Base-by-base conservation (phyloP, 2,329 filamentous ascomycete genomes). In the Thermochaetoides dissita region DNA sequence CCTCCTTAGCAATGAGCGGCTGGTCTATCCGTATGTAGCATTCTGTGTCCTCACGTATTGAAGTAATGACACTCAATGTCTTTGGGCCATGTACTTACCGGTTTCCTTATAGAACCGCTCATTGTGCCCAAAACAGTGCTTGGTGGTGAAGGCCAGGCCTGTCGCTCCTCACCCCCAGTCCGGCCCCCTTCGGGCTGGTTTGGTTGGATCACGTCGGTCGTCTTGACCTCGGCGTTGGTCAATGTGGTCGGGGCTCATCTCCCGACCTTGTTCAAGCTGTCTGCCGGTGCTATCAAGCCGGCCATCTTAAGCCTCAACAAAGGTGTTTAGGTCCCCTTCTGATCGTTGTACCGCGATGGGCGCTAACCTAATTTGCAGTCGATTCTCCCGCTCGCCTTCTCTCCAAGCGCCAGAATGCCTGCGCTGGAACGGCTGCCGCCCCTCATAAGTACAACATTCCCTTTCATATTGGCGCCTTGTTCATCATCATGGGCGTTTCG, bases 391-490 rank as follows among this genome's bases (percentile, higher is more conserved):
- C 30, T n/a, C 42, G 38, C 7, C 43, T 12, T 10, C 43, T 47
- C 10, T 6, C 37, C 32, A 49, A 48, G 36, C 50, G 50, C 34
- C 41, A 43, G 38, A 38, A 44, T 34, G 34, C 40, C 32, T 60
- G 58, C 41, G 51, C 45, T 30, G 40, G 47, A 29, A 56, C 54
- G 30, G 59, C 58, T 30, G 55, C 57, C 46, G 44, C 53, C 41
- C 52, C 55, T 30, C 51, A 51, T 39, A 54, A 60, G 1, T 79
- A 79, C 60, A 73, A 79, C 54, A 67, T 66, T 10, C 61, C 71
- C 8, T 62, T 76, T 11, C 75, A 79, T 55, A 71, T 75, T 40
- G 68, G 69, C 45, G 76, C 74, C 28, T 58, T 80, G 28, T 57
- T 69, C 57, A 65, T 70, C 55, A 64, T 71, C 46, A 58, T 69